Evolutionary conservation across 208 protist species (phyloP), one percentile per base, ranked within the genome.

Genomic region (Trypanosoma boissoni): DNA sequence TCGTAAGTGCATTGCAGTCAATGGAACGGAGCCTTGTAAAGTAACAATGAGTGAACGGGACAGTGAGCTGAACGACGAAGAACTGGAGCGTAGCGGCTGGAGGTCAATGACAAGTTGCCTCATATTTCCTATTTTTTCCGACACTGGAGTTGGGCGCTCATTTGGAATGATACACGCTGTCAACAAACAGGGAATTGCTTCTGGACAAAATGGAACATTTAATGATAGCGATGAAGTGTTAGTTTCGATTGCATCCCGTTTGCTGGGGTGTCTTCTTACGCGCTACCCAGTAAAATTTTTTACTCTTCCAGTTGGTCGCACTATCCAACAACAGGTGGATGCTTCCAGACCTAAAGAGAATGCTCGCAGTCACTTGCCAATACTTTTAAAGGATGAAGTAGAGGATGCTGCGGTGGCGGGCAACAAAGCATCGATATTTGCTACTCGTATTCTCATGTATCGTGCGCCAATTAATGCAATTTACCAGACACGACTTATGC

Each of bases 101-200:
- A 74, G 80, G 21, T 84, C 84, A 21, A 89, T 96, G 62, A 65
- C 62, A 12, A 93, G 73, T 52, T 96, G 89, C 49, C 81, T 96
- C 36, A 80, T 93, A 20, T 88, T 91, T 48, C 89, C 89, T 18
- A 83, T 96, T 14, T 41, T 87, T 24, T 62, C 79, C 3, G 60
- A 68, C n/a, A 23, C 64, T 10, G 72, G 72, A 2, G 28, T 44
- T 6, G 61, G 68, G 16, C 62, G 50, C 14, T 59, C 83, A 3
- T 71, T 74, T 48, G 89, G 89, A 12, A 89, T 96, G 84, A 78
- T 96, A 20, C 89, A 96, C 63, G 86, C 86, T 0, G 83, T 91
- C 28, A 96, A 96, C 74, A 96, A 96, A 46, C 59, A 73, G 37
- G 67, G 67, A 44, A 58, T 72, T 23, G 50, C 64, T 21, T 3